phyloP scores from a whole-genome alignment of 306 rosid genomes.

The Cucumis melo region DNA sequence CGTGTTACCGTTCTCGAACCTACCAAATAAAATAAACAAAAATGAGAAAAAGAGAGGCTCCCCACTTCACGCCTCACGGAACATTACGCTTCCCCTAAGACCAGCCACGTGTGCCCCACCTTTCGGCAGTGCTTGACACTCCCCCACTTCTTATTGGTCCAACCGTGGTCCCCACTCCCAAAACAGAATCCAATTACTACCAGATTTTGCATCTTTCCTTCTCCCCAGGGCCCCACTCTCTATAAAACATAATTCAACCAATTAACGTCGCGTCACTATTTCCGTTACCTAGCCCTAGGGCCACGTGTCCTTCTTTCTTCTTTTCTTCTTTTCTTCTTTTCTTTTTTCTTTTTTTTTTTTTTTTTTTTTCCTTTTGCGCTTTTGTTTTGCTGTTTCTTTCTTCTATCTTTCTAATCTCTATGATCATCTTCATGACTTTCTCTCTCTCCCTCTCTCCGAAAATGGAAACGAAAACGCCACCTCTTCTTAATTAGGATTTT shows the following conservation, averaged over 20 bases:
- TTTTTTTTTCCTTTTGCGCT: not conserved
- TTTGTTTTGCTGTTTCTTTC: not conserved
- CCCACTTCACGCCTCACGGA: slow-evolving; percentile 10
- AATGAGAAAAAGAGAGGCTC: not conserved
- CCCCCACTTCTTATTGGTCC: slow-evolving; percentile 12
- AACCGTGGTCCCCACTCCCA: slow-evolving; percentile 9
- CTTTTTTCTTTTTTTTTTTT: not conserved
- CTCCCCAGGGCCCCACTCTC: not conserved
- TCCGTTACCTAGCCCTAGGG: not conserved
- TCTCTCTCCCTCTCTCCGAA: not conserved
- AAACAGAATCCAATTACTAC: slow-evolving; percentile 10
- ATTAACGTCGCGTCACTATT: slow-evolving; percentile 8
- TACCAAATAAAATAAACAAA: not conserved
- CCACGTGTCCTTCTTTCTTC: not conserved
- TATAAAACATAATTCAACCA: slow-evolving; percentile 8
- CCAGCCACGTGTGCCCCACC: slow-evolving; percentile 22
- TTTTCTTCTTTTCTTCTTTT: not conserved
- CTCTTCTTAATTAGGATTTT: too few species aligned
- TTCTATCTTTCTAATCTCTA: not conserved
- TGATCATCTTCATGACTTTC: not conserved
- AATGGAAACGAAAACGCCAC: not conserved
- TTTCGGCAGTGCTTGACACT: slow-evolving; percentile 39
- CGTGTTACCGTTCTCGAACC: slow-evolving; percentile 1
- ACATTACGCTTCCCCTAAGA: slow-evolving; percentile 10
- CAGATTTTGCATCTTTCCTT: slow-evolving; percentile 11